Evolutionary conservation across 129 eudicot species (phyloP).

Genomic region (Cynara cardunculus): DNA sequence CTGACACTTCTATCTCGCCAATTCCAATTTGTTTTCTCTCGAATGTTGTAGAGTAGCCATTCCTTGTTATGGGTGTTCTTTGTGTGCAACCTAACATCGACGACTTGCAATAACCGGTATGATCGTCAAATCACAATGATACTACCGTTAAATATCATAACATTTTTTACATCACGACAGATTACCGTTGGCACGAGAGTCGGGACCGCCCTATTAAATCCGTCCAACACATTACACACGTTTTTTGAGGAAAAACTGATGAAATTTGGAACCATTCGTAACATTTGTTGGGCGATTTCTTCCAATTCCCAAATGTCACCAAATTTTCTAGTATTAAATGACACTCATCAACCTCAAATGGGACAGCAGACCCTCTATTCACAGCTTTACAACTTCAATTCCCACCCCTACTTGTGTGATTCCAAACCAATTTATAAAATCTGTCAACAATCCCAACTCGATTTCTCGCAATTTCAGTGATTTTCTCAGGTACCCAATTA

Average conservation of each 20-base stretch:
- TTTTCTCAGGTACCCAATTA: conserved; percentile 17
- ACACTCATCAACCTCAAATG: conserved; percentile 14
- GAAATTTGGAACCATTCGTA: background rate
- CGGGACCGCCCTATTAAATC: too few species aligned
- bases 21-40: too few species aligned
- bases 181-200: too few species aligned
- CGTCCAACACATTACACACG: background rate
- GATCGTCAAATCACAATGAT: background rate
- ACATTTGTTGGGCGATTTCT: conserved; percentile 6
- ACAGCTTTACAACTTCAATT: conserved; percentile 7
- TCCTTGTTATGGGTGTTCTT: too few species aligned
- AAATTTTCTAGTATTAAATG: conserved; percentile 4
- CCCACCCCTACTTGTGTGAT: conserved; percentile 1
- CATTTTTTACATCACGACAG: too few species aligned
- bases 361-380: conserved; percentile 1
- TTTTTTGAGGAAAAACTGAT: background rate
- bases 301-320: conserved; percentile 1
- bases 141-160: background rate
- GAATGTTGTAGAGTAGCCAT: too few species aligned
- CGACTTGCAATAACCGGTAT: background rate
- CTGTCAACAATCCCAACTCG: conserved; percentile 3
- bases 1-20: too few species aligned
- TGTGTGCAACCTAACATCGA: background rate
- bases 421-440: conserved; percentile 3
- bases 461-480: conserved; percentile 3